phyloP scores from a whole-genome alignment of 2,329 filamentous ascomycete species.

The Zalaria obscura region DNA sequence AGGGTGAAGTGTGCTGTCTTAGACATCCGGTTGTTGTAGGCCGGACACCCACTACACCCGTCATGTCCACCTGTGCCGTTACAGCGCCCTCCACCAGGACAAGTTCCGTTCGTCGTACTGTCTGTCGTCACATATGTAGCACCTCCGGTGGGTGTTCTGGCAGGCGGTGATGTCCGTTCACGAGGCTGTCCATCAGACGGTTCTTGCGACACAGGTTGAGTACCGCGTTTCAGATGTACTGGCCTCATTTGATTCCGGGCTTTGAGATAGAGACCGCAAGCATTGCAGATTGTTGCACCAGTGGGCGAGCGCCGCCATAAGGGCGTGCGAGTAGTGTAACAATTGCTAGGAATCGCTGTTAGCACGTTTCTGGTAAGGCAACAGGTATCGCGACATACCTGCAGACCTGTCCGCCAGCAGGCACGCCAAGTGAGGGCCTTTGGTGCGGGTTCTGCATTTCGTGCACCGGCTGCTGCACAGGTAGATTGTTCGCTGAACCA shows the following conservation, averaged over 20 bases:
- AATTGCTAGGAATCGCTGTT: slow-evolving; percentile 52
- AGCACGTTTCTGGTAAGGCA: too few relatives aligned
- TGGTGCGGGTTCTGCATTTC: slow-evolving; percentile 4
- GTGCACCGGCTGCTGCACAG: slow-evolving; percentile 4
- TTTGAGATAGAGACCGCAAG: slow-evolving; percentile 88
- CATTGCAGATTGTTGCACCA: slow-evolving; percentile 93
- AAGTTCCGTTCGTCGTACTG: slow-evolving; percentile 67
- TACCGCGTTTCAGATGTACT: slow-evolving; percentile 73
- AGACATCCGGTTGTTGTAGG: slow-evolving; percentile 90
- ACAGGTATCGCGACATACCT: slow-evolving; percentile 37
- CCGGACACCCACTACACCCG: slow-evolving; percentile 88
- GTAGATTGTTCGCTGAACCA: slow-evolving; percentile 3
- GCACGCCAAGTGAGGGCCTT: slow-evolving; percentile 2
- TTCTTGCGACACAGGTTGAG: slow-evolving; percentile 22
- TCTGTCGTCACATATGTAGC: slow-evolving; percentile 68
- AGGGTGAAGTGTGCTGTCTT: slow-evolving; percentile 65
- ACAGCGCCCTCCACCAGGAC: slow-evolving; percentile 85
- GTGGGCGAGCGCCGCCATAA: slow-evolving; percentile 88
- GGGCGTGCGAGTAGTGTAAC: slow-evolving; percentile 82
- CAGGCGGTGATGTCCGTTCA: slow-evolving; percentile 1
- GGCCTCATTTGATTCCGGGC: slow-evolving; percentile 83
- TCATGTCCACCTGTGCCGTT: slow-evolving; percentile 94
- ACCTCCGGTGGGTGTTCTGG: slow-evolving; percentile 12
- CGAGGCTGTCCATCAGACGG: background rate
- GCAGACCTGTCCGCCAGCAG: slow-evolving; percentile 47